Percentiles rank a stretch among this genome's conserved stretches.
Evolutionary conservation across 2,329 filamentous ascomycete species (phyloP).

Genomic region (Trichoderma sp.): DNA sequence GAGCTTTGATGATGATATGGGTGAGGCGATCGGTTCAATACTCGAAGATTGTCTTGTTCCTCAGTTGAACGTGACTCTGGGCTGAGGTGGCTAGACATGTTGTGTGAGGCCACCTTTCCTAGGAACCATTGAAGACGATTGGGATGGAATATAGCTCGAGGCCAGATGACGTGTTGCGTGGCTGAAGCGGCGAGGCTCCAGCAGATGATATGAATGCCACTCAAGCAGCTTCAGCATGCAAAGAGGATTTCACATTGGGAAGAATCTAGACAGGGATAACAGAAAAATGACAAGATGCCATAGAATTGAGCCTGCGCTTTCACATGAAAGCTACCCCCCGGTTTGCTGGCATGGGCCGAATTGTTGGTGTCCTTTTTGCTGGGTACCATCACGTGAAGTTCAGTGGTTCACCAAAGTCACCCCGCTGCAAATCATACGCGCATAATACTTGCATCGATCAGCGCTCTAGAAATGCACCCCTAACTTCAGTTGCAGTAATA

Average conservation of each 20-base stretch:
- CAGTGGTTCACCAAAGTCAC: slow-evolving; percentile 11
- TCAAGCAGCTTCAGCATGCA: neutral
- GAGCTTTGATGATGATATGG: slow-evolving; percentile 65
- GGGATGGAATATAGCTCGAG: slow-evolving; percentile 18
- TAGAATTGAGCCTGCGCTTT: slow-evolving; percentile 2
- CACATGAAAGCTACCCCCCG: slow-evolving; percentile 28
- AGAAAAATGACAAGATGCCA: neutral
- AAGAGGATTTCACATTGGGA: slow-evolving; percentile 11
- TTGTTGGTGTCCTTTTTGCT: slow-evolving; percentile 7
- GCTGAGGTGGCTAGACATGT: slow-evolving; percentile 54
- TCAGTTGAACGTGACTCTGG: slow-evolving; percentile 42
- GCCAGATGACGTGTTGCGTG: slow-evolving; percentile 20
- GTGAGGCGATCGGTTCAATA: slow-evolving; percentile 66
- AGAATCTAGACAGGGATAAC: neutral
- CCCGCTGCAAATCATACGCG: slow-evolving; percentile 17
- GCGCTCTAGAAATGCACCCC: neutral
- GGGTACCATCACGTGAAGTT: slow-evolving; percentile 21
- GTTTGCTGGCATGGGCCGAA: neutral
- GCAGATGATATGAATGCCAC: neutral
- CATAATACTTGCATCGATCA: slow-evolving; percentile 8
- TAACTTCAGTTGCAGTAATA: neutral
- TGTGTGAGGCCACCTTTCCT: slow-evolving; percentile 35
- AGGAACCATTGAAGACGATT: slow-evolving; percentile 37
- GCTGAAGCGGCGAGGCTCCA: neutral
- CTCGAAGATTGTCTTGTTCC: slow-evolving; percentile 49